These are phyloP conservation scores for Mallotus nudiflorus DNA, from an alignment of 345 rosid genomes.

Conservation along the genomic window DNA sequence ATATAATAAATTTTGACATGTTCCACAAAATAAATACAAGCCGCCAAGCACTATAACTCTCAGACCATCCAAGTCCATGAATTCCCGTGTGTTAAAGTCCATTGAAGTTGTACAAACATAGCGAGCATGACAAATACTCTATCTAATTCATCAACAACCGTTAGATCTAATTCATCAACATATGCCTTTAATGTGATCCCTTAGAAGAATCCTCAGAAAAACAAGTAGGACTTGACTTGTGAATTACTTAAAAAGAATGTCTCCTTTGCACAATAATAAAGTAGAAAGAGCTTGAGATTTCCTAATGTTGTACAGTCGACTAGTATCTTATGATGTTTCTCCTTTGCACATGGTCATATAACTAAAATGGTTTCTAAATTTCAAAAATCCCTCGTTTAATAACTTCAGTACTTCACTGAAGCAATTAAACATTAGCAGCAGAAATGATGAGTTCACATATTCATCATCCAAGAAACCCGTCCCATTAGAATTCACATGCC, in stretches of 20 bases:
- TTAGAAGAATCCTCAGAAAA: neutral
- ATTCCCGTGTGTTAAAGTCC: no score
- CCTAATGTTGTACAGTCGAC: neutral
- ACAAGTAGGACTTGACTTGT: neutral
- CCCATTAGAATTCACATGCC: neutral
- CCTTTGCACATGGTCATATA: no score
- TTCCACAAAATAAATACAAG: neutral
- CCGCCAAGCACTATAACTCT: no score
- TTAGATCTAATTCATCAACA: no score
- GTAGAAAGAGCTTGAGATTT: no score
- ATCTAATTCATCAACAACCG: no score
- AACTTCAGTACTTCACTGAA: neutral
- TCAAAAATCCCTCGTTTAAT: neutral
- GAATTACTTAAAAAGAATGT: no score
- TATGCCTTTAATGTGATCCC: neutral
- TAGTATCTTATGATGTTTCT: constrained; percentile 2
- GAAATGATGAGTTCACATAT: neutral
- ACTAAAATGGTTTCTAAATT: neutral
- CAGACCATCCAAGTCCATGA: no score
- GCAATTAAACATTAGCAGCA: neutral
- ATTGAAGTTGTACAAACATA: no score
- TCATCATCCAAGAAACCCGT: neutral
- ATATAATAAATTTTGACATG: neutral
- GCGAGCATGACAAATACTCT: no score
- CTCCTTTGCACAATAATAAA: no score